phyloP scores from a whole-genome alignment of 768 basidiomycete species.

The Nidula microcarpa region DNA sequence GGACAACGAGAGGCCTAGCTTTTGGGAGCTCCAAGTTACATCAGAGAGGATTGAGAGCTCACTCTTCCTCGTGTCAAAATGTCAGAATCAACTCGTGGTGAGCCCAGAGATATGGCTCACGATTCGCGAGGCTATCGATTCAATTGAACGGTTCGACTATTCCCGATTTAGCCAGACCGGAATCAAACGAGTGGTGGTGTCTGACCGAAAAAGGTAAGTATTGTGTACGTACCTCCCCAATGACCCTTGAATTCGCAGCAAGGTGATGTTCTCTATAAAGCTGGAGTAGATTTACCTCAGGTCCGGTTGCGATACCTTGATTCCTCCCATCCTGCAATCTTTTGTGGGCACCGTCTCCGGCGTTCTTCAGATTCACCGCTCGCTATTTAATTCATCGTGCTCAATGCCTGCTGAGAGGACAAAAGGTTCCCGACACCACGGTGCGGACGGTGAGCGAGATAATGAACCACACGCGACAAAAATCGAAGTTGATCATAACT shows the following conservation, averaged over 20 bases:
- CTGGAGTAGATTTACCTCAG: neutral
- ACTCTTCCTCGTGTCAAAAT: neutral
- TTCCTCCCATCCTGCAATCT: conserved; percentile 1
- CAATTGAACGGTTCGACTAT: neutral
- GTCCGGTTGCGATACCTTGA: conserved; percentile 2
- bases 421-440: conserved; percentile 30
- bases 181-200: neutral
- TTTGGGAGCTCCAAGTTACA: too few relatives aligned
- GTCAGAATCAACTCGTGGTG: neutral
- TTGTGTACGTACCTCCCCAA: conserved; percentile 12
- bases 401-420: conserved; percentile 49
- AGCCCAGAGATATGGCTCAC: neutral
- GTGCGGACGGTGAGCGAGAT: conserved; percentile 29
- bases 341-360: conserved; percentile 5
- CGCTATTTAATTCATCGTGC: conserved; percentile 7
- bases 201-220: conserved; percentile 13
- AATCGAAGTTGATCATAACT: conserved; percentile 2
- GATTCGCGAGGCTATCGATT: neutral
- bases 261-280: neutral
- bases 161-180: neutral
- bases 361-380: conserved; percentile 9
- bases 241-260: conserved; percentile 2
- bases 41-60: too few relatives aligned
- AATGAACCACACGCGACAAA: neutral
- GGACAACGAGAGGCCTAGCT: too few relatives aligned